Percentiles rank a stretch among this genome's conserved stretches.
These are phyloP conservation scores for Neofusicoccum sp. DNA, from an alignment of 2,329 filamentous ascomycete species.

Conservation along the genomic window DNA sequence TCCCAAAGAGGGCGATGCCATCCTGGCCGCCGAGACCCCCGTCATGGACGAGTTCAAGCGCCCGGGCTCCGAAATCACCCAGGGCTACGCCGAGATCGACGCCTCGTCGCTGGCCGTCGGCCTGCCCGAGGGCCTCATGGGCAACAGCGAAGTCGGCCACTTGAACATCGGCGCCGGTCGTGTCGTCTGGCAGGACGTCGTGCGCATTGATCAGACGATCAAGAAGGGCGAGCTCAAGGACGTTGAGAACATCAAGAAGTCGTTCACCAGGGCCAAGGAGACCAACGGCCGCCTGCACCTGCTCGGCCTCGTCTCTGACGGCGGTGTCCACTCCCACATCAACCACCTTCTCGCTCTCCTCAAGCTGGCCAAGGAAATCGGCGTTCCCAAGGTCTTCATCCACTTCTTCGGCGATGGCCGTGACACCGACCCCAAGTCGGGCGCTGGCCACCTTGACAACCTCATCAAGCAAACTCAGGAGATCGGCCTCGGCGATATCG, in stretches of 20 bases:
- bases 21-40: conserved; percentile 88
- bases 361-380: conserved; percentile 84
- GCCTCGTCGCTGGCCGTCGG: conserved; percentile 95
- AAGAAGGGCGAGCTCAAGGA: conserved; percentile 80
- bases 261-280: conserved; percentile 77
- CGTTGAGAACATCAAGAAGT: conserved; percentile 75
- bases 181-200: conserved; percentile 95
- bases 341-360: conserved; percentile 87
- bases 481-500: conserved; percentile 82
- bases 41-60: conserved; percentile 85
- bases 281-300: conserved; percentile 92
- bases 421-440: conserved; percentile 96
- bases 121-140: conserved; percentile 95
- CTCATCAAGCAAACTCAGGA: conserved; percentile 80
- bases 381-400: conserved; percentile 89
- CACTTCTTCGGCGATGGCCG: conserved; percentile 99
- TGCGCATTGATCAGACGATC: conserved; percentile 91
- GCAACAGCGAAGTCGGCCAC: conserved; percentile 97
- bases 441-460: conserved; percentile 83
- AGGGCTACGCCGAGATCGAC: conserved; percentile 90
- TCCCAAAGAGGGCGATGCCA: conserved; percentile 89
- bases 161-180: conserved; percentile 97
- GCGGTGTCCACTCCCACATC: conserved; percentile 96
- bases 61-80: conserved; percentile 68
- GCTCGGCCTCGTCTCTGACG: conserved; percentile 89